phyloP scores from a whole-genome alignment of 305 asterid species.

The Fraxinus xanthoxyloides region DNA sequence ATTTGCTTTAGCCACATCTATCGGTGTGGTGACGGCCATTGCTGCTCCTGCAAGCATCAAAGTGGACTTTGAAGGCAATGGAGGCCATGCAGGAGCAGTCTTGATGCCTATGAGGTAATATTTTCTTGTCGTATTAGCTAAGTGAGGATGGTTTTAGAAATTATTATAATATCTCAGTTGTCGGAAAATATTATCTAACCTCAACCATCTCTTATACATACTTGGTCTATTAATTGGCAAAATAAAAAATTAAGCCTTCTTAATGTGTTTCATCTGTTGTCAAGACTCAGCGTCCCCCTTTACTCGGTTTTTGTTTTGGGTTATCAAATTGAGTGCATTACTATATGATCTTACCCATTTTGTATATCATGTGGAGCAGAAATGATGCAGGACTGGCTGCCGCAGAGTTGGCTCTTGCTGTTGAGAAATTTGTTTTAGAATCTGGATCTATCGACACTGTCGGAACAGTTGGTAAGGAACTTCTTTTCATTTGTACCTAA shows the following conservation, averaged over 20 bases:
- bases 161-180: background rate
- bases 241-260: background rate
- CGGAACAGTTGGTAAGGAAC: conserved; percentile 79
- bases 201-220: background rate
- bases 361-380: conserved; percentile 46
- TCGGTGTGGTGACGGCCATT: conserved; percentile 91
- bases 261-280: background rate
- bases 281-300: background rate
- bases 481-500: background rate
- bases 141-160: background rate
- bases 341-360: background rate
- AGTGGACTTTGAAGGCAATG: conserved; percentile 88
- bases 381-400: conserved; percentile 97
- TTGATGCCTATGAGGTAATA: conserved; percentile 78
- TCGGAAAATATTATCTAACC: background rate
- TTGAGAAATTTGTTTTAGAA: conserved; percentile 82
- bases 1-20: conserved; percentile 42
- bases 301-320: background rate
- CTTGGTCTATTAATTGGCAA: background rate
- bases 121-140: background rate
- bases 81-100: conserved; percentile 98
- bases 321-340: background rate
- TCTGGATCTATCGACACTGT: conserved; percentile 93
- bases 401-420: conserved; percentile 88
- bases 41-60: conserved; percentile 98